Base-by-base conservation (phyloP, 2,329 filamentous ascomycete species). In the Epichloe sibirici region DNA sequence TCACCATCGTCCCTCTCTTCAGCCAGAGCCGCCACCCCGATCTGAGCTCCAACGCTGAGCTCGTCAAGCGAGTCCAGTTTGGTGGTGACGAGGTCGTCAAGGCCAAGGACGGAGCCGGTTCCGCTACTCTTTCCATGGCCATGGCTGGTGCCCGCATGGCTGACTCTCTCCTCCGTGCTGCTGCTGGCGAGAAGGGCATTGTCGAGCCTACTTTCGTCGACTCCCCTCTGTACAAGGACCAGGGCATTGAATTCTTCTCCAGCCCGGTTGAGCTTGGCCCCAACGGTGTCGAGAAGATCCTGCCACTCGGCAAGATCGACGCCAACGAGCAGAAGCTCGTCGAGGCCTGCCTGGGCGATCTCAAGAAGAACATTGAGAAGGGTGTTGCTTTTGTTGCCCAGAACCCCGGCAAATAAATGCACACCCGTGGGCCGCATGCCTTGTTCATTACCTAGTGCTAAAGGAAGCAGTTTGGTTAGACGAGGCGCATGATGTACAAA, bases 41-140 rank as follows among this genome's bases (percentile, higher is more conserved):
- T 66, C 88, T 97, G 65, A 76, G 81, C 64, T 85, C 88, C 71
- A 78, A 90, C 72, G 77, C 82, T 66, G 79, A 80, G 57, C 88
- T 97, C 65, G 77, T 97, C 74, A 83, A 90, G 73, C 90, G 93
- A 71, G 93, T 97, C 67, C 91, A 97, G 78, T 97, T 97, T 71
- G 91, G 93, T 73, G 91, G 91, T 79, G 91, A 97, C 71, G 91
- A 97, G 84, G 91, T 97, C 62, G 91, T 97, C 76, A 82, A 96
- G 83, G 93, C 91, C 74, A 97, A 97, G 87, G 90, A 91, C 69
- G 93, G 91, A 73, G 90, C 90, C 66, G 91, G 91, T 65, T 96
- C 90, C 62, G 91, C 91, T 69, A 97, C 91, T 59, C 87, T 97
- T 64, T 96, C 90, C 77, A 98, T 98, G 91, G 91, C 91, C 67